Conservation (phyloP, 176 grass and related monocot genomes). For the Bothriochloa decipiens region DNA sequence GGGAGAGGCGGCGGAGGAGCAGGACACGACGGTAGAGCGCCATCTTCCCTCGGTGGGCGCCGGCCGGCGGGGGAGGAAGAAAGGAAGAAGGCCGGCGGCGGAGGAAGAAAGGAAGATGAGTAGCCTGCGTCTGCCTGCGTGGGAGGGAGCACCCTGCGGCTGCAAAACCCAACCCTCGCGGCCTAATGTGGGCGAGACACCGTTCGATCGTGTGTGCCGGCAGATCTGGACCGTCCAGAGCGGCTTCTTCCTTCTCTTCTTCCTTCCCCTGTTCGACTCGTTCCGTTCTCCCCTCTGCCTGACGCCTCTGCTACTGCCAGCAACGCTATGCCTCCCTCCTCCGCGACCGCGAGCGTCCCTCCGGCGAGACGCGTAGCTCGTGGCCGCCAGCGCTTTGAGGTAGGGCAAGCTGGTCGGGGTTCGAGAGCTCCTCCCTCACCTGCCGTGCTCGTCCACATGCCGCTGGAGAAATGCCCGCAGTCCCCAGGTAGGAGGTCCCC, state of each 20-base stretch:
- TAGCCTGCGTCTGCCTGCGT: no score
- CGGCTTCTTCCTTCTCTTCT: background rate
- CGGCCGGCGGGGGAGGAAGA: no score
- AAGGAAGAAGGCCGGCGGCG: no score
- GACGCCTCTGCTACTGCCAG: background rate
- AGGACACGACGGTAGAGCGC: no score
- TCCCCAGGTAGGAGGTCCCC: slow-evolving; percentile 24
- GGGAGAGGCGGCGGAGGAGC: no score
- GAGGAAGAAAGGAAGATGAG: no score
- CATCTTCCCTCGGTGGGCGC: no score
- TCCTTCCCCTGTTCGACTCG: background rate
- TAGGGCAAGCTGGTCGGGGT: background rate
- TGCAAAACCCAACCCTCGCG: no score
- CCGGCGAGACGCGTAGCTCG: slow-evolving; percentile 13
- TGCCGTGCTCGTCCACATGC: slow-evolving; percentile 29
- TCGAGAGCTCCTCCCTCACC: background rate
- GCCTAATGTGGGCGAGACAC: background rate
- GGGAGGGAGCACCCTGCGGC: no score
- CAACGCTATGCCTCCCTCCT: background rate
- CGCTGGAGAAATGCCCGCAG: slow-evolving; percentile 37
- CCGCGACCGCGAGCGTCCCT: background rate
- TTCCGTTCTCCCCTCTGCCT: background rate
- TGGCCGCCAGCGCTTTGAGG: background rate
- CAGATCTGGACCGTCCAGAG: background rate
- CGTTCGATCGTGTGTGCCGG: background rate